Percentiles rank a stretch among this genome's conserved stretches.
Evolutionary conservation across 768 basidiomycete species (phyloP).

Genomic region (Cyathus striatus): DNA sequence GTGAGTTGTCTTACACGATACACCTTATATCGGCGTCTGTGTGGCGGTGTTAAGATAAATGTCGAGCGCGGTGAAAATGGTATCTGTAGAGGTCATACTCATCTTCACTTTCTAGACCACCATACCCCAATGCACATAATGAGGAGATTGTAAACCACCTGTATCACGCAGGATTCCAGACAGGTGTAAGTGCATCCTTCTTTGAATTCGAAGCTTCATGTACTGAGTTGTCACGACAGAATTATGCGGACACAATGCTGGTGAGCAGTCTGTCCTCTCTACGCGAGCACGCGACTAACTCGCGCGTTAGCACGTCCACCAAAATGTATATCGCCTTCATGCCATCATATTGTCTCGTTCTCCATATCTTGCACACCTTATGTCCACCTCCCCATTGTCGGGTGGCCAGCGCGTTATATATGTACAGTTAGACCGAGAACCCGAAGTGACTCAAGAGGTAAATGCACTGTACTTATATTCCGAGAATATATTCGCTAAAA

Average conservation of each 20-base stretch:
- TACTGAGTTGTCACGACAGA: slow-evolving; percentile 34
- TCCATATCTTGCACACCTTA: slow-evolving; percentile 82
- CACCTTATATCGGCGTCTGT: background rate
- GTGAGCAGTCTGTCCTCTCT: slow-evolving; percentile 32
- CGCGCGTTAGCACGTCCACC: slow-evolving; percentile 58
- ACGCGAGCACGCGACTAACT: slow-evolving; percentile 4
- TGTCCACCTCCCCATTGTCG: slow-evolving; percentile 73
- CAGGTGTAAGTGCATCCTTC: slow-evolving; percentile 67
- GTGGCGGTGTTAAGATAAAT: background rate
- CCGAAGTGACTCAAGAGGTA: slow-evolving; percentile 83
- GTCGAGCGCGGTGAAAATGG: slow-evolving; percentile 1
- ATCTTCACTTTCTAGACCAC: slow-evolving; percentile 27
- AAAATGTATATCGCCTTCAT: slow-evolving; percentile 73
- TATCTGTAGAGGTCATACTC: slow-evolving; percentile 5
- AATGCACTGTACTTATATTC: slow-evolving; percentile 13
- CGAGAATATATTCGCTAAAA: background rate
- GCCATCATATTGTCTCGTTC: slow-evolving; percentile 85
- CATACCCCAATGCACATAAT: slow-evolving; percentile 64
- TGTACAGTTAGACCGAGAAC: slow-evolving; percentile 72
- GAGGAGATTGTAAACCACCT: slow-evolving; percentile 76
- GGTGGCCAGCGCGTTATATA: slow-evolving; percentile 66
- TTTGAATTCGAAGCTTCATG: slow-evolving; percentile 4
- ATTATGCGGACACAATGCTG: slow-evolving; percentile 78
- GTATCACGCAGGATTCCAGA: slow-evolving; percentile 77
- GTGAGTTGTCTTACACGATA: slow-evolving; percentile 33